phyloP scores from a whole-genome alignment of 129 eudicot genomes.

The Flaveria ramosissima region DNA sequence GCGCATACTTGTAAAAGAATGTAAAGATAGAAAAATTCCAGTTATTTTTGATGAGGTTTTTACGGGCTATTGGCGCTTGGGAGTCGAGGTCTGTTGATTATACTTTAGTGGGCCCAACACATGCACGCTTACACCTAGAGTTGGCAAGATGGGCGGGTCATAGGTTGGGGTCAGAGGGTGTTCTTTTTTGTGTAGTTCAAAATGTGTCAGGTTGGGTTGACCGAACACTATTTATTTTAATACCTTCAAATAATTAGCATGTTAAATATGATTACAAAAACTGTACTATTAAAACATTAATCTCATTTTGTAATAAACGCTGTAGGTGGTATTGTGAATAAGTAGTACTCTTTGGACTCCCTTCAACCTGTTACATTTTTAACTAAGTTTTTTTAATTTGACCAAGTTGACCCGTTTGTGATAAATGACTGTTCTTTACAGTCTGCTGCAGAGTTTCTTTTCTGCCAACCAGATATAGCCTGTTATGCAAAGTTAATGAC shows the following conservation, averaged over 20 bases:
- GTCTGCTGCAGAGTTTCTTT: constrained; percentile 91
- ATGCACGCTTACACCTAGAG: constrained; percentile 1
- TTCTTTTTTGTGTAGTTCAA: background rate
- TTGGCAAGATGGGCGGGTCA: background rate
- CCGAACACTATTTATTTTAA: background rate
- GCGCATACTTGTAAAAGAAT: constrained; percentile 76
- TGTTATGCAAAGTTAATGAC: constrained; percentile 96
- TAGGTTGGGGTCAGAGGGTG: background rate
- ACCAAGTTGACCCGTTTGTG: background rate
- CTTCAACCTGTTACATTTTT: background rate
- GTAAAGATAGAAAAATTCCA: constrained; percentile 67
- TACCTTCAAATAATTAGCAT: too few relatives aligned
- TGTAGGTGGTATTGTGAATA: background rate
- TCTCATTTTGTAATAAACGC: background rate
- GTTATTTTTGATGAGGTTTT: constrained; percentile 96
- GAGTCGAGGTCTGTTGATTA: constrained; percentile 66
- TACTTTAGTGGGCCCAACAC: background rate
- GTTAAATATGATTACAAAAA: constrained; percentile 8
- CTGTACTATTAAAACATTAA: background rate
- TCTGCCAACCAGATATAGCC: constrained; percentile 88
- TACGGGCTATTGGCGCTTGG: constrained; percentile 98
- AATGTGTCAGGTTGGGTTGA: background rate
- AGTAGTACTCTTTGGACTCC: background rate
- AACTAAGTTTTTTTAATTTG: background rate
- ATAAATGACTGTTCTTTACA: constrained; percentile 30